Evolutionary conservation across 148 eudicot genomes (phyloP), one percentile per base, ranked within the genome.

Genomic region (Mesembryanthemum crystallinum): DNA sequence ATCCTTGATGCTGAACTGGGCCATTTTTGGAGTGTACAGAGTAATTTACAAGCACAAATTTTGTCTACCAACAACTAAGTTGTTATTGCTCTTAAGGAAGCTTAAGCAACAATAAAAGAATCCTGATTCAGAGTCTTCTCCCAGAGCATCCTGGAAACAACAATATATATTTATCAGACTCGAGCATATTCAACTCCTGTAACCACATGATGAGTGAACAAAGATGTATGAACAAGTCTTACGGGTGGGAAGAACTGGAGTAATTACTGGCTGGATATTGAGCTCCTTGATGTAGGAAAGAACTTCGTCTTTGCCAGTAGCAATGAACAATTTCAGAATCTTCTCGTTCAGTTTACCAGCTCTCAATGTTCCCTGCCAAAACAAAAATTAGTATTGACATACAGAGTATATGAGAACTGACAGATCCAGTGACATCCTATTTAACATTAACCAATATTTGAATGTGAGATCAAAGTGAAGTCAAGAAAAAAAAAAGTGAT

Each of bases 331-430:
- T 82, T 87, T 89, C 85, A 96, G 76, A 74, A 87, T 87, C 90
- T 79, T 96, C 87, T 92, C 93, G 72, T 83, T 96, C 82, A 96
- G 78, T 83, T 92, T 96, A 79, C 98, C 97, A 88, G 99, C 97
- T 84, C 76, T 89, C 81, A 96, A 71, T n/a, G 94, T 92, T 86
- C 85, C 84, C 99, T 96, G 91, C 79, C 71, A 79, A 76, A 64
- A 76, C 24, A 30, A 77, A 17, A 58, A 59, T 64, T 1, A 69
- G 69, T 24, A 43, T 42, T 28, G 67, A n/a, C 3, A 39, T 74
- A 29, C 33, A 18, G 24, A 17, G 12, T 24, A 27, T 9, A 51
- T 28, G 1, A 29, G 33, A 13, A 72, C 54, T 52, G 51, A 49
- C 42, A 71, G 27, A 32, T 67, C 76, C 57, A 25, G 32, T 21